Percentiles rank a stretch among this genome's conserved stretches.
Conservation (phyloP, 768 basidiomycete genomes). For the Tricholoma flavovirens region DNA sequence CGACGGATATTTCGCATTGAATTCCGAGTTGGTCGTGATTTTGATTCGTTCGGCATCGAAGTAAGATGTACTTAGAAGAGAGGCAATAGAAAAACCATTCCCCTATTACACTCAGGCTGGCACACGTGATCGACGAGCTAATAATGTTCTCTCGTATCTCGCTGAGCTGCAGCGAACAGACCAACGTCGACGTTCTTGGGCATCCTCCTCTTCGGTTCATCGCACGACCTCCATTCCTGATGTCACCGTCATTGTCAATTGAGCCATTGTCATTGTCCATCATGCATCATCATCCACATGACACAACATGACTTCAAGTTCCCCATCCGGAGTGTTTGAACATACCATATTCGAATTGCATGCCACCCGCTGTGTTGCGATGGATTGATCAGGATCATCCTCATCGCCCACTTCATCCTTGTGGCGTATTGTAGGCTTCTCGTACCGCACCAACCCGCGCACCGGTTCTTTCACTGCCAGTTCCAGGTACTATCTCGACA, state of each 20-base stretch:
- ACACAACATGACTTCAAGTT: conserved; percentile 6
- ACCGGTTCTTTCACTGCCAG: not conserved
- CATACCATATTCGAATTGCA: conserved; percentile 7
- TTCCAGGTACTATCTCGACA: not conserved
- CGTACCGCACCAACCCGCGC: not conserved
- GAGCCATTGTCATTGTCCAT: too few relatives aligned
- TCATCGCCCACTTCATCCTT: not conserved
- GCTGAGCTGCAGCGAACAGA: too few relatives aligned
- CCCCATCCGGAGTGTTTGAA: conserved; percentile 15
- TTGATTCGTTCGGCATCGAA: conserved; percentile 18
- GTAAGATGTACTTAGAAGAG: conserved; percentile 1
- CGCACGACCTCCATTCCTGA: conserved; percentile 13
- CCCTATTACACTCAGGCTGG: not conserved
- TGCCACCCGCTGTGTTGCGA: not conserved
- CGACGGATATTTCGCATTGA: conserved; percentile 14
- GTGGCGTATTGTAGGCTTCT: not conserved
- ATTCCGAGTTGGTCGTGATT: not conserved
- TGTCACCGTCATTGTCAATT: conserved; percentile 3
- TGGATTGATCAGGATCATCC: not conserved
- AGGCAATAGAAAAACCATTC: not conserved
- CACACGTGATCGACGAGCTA: not conserved
- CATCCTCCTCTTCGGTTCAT: not conserved
- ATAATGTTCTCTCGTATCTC: too few relatives aligned
- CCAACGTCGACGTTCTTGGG: too few relatives aligned
- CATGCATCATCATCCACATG: conserved; percentile 10